Percentiles rank a stretch among this genome's conserved stretches.
Conservation (phyloP, 2,329 filamentous ascomycete genomes). For the Fusarium tupiense region DNA sequence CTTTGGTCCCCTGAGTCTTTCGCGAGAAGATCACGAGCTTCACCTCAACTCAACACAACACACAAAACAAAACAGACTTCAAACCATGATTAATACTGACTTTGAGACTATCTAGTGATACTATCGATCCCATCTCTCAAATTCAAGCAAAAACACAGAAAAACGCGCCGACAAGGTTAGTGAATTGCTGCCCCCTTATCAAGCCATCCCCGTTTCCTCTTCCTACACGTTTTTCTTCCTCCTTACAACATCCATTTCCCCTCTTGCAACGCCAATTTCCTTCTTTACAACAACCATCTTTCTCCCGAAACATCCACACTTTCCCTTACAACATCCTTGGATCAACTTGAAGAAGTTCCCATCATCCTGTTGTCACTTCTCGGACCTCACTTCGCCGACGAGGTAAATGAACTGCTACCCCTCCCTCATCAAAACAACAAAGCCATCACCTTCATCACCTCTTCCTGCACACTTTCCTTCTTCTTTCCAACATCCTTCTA, state of each 20-base stretch:
- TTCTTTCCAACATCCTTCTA: background rate
- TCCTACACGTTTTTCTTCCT: background rate
- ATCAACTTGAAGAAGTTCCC: background rate
- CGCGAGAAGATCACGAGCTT: background rate
- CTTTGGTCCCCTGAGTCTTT: background rate
- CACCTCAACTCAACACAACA: background rate
- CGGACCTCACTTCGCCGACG: background rate
- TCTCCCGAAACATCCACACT: background rate
- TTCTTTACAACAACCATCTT: background rate
- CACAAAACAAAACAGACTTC: background rate
- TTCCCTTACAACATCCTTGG: background rate
- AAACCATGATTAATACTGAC: background rate
- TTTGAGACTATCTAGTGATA: background rate
- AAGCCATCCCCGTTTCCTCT: background rate
- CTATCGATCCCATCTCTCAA: background rate
- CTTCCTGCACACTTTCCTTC: background rate
- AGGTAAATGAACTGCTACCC: background rate
- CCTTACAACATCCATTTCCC: background rate
- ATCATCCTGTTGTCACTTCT: background rate
- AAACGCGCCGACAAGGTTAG: slow-evolving; percentile 6
- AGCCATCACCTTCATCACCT: background rate
- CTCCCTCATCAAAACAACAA: background rate
- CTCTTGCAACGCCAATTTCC: background rate
- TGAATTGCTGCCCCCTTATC: background rate
- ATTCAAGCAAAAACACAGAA: background rate